Evolutionary conservation across 2,329 filamentous ascomycete genomes (phyloP), one percentile per base, ranked within the genome.

Genomic region (Fusarium proliferatum): DNA sequence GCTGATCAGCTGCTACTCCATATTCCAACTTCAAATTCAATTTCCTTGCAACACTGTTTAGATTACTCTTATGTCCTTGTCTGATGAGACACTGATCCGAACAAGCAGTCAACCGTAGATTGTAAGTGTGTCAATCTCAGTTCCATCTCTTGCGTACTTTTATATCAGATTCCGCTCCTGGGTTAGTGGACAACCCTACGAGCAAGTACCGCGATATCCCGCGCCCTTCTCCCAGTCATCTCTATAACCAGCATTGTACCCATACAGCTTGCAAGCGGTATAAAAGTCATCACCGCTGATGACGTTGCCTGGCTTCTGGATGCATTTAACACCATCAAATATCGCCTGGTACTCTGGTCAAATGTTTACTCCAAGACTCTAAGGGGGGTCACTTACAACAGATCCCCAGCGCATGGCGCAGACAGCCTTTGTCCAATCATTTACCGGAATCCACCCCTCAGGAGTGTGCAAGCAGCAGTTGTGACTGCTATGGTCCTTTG

Each of bases 321-420:
- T 53, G 33, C 51, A 53, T 23, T 39, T 39, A 2, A 39, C 16
- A 4, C 51, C 51, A n/a, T 39, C 51, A 28, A 53, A 41, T 1
- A 17, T 53, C 19, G 51, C 51, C 51, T 38, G 33, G 16, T 53
- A 13, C 12, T 36, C 15, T 21, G 9, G 33, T 53, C 13, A 53
- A 23, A 6, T 13, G 9, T 21, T 11, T 19, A 5, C 9, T 8
- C 19, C 12, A 21, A 12, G 6, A 15, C 3, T 10, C 0, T 7
- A 1, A n/a, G 38, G 38, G 0, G 19, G 4, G 33, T 15, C 28
- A 53, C 51, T 53, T 28, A 53, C 51, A 12, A 53, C n/a, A 38
- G 33, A 36, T 17, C 51, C 51, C 34, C 23, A 56, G 19, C 28
- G 26, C 19, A 9, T 21, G 26, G 23, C 51, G 21, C 38, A 56